These are phyloP conservation scores for Thielaviopsis cerberus DNA, from an alignment of 2,329 filamentous ascomycete species.

Conservation along the genomic window DNA sequence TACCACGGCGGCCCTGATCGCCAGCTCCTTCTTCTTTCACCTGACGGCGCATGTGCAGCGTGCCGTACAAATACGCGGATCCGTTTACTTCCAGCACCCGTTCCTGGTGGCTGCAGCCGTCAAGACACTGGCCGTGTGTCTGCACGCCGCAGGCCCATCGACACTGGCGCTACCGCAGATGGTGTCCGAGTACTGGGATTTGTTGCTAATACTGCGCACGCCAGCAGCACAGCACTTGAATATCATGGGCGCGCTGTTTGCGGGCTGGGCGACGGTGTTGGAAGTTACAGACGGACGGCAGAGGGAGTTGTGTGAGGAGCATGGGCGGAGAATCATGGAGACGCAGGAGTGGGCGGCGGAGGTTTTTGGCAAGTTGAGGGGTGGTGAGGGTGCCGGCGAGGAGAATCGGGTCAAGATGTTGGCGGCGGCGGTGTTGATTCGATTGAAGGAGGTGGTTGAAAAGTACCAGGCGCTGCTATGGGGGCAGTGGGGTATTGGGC, in stretches of 20 bases:
- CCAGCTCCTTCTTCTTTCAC: slow-evolving; percentile 67
- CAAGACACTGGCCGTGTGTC: slow-evolving; percentile 65
- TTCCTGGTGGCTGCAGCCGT: slow-evolving; percentile 62
- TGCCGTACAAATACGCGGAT: slow-evolving; percentile 25
- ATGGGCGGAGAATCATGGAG: slow-evolving; percentile 64
- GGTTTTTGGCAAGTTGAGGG: slow-evolving; percentile 47
- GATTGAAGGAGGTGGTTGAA: slow-evolving; percentile 63
- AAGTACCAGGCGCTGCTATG: slow-evolving; percentile 61
- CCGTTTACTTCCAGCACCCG: slow-evolving; percentile 51
- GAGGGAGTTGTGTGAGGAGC: slow-evolving; percentile 51
- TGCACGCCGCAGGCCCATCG: slow-evolving; percentile 68
- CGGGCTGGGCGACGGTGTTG: slow-evolving; percentile 60
- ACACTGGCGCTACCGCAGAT: slow-evolving; percentile 60
- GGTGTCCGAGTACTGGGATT: slow-evolving; percentile 65
- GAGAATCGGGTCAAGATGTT: slow-evolving; percentile 65
- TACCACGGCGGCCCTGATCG: slow-evolving; percentile 57
- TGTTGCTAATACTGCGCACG: slow-evolving; percentile 54
- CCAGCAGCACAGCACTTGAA: slow-evolving; percentile 40
- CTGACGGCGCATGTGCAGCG: slow-evolving; percentile 65
- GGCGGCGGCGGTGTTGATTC: slow-evolving; percentile 59
- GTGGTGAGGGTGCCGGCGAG: slow-evolving; percentile 35
- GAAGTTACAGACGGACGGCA: slow-evolving; percentile 63
- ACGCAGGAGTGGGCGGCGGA: slow-evolving; percentile 67
- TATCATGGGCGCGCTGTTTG: slow-evolving; percentile 57
- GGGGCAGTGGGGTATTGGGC: slow-evolving; percentile 32